phyloP scores from a whole-genome alignment of 257 asterid genomes.

The Avicennia marina region DNA sequence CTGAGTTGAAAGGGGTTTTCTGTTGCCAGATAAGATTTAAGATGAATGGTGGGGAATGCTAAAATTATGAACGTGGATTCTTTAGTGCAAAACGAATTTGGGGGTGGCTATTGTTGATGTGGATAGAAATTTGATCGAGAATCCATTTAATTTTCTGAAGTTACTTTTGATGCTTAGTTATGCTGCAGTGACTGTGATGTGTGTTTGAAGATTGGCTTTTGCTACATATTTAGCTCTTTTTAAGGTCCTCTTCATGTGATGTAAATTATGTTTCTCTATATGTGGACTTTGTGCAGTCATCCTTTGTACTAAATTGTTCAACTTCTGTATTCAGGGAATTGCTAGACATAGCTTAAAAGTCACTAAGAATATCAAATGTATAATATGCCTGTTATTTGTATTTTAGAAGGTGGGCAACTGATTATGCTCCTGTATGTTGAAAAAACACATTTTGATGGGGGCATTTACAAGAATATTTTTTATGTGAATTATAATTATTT shows the following conservation, averaged over 20 bases:
- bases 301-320: no score
- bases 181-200: no score
- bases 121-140: slow-evolving; percentile 18
- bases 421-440: background rate
- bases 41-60: slow-evolving; percentile 13
- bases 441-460: background rate
- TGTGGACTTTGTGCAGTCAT: slow-evolving; percentile 2
- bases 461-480: no score
- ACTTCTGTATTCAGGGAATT: slow-evolving; percentile 1
- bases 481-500: slow-evolving; percentile 7
- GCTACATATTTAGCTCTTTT: no score
- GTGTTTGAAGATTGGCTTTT: no score
- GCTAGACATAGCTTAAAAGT: background rate
- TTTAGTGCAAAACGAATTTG: background rate
- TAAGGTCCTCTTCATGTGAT: no score
- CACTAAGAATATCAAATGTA: background rate
- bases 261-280: no score
- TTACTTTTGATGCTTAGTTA: no score
- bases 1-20: slow-evolving; percentile 12
- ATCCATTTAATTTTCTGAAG: slow-evolving; percentile 6
- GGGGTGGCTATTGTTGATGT: slow-evolving; percentile 20
- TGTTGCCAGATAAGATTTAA: slow-evolving; percentile 11
- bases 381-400: slow-evolving; percentile 2
- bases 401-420: slow-evolving; percentile 8
- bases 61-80: slow-evolving; percentile 13